Percentiles rank a stretch among this genome's conserved stretches.
These are phyloP conservation scores for Pythium dissimile DNA, from an alignment of 352 stramenopile species.

Conservation along the genomic window DNA sequence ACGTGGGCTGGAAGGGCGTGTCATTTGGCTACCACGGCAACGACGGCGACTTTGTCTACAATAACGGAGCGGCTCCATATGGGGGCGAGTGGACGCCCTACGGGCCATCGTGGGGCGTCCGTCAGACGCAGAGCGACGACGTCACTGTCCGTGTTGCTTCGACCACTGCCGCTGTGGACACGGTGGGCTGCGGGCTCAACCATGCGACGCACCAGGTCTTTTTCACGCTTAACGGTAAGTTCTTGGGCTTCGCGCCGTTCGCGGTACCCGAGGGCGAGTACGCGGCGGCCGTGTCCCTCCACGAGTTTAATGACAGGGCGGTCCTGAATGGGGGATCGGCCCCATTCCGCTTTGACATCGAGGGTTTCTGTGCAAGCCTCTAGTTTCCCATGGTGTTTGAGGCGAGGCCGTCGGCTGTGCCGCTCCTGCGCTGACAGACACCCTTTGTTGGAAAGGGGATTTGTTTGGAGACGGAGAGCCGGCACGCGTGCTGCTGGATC, in stretches of 20 bases:
- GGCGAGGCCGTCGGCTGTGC: too few relatives aligned
- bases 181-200: slow-evolving; percentile 77
- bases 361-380: slow-evolving; percentile 88
- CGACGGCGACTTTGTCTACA: slow-evolving; percentile 83
- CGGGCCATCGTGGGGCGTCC: slow-evolving; percentile 61
- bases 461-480: neutral
- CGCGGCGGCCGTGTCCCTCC: slow-evolving; percentile 72
- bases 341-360: slow-evolving; percentile 79
- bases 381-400: slow-evolving; percentile 41
- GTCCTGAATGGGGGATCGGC: slow-evolving; percentile 68
- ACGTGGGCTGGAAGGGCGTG: slow-evolving; percentile 79
- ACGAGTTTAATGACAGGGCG: slow-evolving; percentile 67
- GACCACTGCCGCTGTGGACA: slow-evolving; percentile 19
- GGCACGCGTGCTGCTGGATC: slow-evolving; percentile 14
- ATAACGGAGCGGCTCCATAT: slow-evolving; percentile 64
- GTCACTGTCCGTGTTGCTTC: neutral
- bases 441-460: too few relatives aligned
- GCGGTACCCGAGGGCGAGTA: slow-evolving; percentile 53
- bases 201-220: slow-evolving; percentile 50
- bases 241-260: slow-evolving; percentile 48
- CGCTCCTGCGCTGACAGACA: too few relatives aligned
- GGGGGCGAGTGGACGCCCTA: slow-evolving; percentile 71
- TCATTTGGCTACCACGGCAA: slow-evolving; percentile 86
- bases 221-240: slow-evolving; percentile 74
- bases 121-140: slow-evolving; percentile 2